Evolutionary conservation across 2,329 filamentous ascomycete genomes (phyloP), one percentile per base, ranked within the genome.

Genomic region (Mycosphaerella arachidis): DNA sequence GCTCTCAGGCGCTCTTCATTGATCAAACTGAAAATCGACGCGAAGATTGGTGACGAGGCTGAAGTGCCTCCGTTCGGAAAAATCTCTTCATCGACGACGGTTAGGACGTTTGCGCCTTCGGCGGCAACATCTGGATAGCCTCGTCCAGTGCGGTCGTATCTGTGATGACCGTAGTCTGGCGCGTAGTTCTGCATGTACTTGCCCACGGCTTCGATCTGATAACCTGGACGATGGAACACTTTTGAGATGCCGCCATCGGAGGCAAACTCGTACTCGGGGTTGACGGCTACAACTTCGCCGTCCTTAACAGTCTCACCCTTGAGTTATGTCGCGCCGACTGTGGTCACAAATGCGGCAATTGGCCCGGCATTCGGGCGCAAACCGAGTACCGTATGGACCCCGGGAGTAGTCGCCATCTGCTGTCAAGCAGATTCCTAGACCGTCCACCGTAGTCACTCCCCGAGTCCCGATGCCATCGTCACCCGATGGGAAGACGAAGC

Each of bases 401-500:
- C 24, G 2, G 73, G 75, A 59, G 75, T 73, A 74, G 62, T 76
- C 72, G 10, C 67, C 77, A 78, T 16, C 74, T 72, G 52, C 71
- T 73, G 53, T 51, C 18, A 43, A 18, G 56, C 57, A 61, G 4
- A 58, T 46, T 24, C 61, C 62, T 52, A 59, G 61, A 7, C 59
- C 35, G 24, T 24, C 24, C 24, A 24, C 24, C 3, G 24, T 24
- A 24, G 24, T 24, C 24, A 24, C 24, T 24, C 24, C 24, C 24
- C 24, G 24, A 30, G 56, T 53, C 10, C 81, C 82, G n/a, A 85
- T 78, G 27, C 84, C 84, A n/a, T 73, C 72, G 65, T 90, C 86
- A 3, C 87, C 87, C 10, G 81, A 82, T 8, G 83, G 80, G 61
- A 84, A 84, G 29, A 88, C 73, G 8, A 88, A 77, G 0, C 82